Evolutionary conservation across 2,329 filamentous ascomycete species (phyloP).

Genomic region (Thermoascus crustaceus): DNA sequence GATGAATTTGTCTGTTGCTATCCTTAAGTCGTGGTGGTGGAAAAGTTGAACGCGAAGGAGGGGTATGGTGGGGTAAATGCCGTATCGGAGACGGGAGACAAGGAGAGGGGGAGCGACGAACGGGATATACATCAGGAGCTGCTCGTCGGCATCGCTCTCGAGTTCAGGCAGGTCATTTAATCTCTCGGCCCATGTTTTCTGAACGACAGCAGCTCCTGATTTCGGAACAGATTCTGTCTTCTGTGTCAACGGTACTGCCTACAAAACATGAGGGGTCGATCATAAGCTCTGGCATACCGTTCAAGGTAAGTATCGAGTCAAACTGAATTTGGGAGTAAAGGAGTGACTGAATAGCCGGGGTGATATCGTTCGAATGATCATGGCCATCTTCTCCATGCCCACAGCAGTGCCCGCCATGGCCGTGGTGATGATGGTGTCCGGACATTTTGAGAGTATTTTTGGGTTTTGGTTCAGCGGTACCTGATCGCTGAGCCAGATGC

Average conservation of each 20-base stretch:
- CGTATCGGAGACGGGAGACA: not conserved
- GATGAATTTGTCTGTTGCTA: conserved; percentile 2
- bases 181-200: conserved; percentile 87
- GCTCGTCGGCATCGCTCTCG: conserved; percentile 79
- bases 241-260: not conserved
- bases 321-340: conserved; percentile 92
- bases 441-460: conserved; percentile 19
- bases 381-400: conserved; percentile 53
- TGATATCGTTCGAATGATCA: conserved; percentile 87
- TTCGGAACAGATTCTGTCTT: conserved; percentile 50
- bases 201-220: conserved; percentile 65
- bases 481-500: not conserved
- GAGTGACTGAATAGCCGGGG: conserved; percentile 79
- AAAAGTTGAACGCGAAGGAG: conserved; percentile 6
- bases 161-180: conserved; percentile 65
- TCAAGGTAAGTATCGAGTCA: conserved; percentile 72
- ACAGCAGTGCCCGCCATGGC: conserved; percentile 35
- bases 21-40: conserved; percentile 13
- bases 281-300: conserved; percentile 50
- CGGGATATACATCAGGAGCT: conserved; percentile 88
- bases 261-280: not conserved
- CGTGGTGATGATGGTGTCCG: conserved; percentile 27
- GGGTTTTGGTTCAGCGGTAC: not conserved
- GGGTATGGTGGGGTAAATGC: conserved; percentile 4
- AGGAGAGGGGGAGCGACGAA: conserved; percentile 40